Evolutionary conservation across 768 basidiomycete species (phyloP).

Genomic region (Lactarius trivialis): DNA sequence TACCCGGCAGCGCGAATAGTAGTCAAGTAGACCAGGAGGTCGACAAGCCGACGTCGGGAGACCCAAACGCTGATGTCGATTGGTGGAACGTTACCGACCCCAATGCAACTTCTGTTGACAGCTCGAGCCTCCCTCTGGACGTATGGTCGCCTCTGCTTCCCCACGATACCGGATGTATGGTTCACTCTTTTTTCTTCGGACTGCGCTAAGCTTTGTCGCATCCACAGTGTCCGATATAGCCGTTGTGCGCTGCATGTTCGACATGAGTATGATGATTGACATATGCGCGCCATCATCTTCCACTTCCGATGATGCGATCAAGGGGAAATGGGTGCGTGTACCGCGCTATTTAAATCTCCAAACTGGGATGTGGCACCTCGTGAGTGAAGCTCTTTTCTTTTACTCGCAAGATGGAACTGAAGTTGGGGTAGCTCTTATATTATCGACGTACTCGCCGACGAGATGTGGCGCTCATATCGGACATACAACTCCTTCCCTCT

Average conservation of each 20-base stretch:
- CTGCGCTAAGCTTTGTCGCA: not conserved
- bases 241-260: constrained; percentile 58
- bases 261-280: constrained; percentile 50
- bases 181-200: not conserved
- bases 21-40: constrained; percentile 17
- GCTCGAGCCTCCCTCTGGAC: constrained; percentile 70
- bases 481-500: constrained; percentile 56
- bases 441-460: constrained; percentile 82
- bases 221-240: constrained; percentile 73
- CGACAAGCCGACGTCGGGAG: not conserved
- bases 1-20: constrained; percentile 23
- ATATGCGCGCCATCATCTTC: constrained; percentile 67
- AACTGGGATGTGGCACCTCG: constrained; percentile 53
- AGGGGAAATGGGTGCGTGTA: constrained; percentile 87
- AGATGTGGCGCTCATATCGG: constrained; percentile 72
- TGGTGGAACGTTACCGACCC: constrained; percentile 61
- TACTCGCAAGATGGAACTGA: constrained; percentile 3
- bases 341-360: constrained; percentile 71
- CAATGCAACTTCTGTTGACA: constrained; percentile 37
- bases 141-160: constrained; percentile 71
- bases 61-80: constrained; percentile 47
- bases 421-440: constrained; percentile 50
- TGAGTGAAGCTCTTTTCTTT: constrained; percentile 32
- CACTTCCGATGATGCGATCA: constrained; percentile 64
- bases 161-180: constrained; percentile 71